Base-by-base conservation (phyloP, 441 rosid genomes). In the Populus trichocarpa region DNA sequence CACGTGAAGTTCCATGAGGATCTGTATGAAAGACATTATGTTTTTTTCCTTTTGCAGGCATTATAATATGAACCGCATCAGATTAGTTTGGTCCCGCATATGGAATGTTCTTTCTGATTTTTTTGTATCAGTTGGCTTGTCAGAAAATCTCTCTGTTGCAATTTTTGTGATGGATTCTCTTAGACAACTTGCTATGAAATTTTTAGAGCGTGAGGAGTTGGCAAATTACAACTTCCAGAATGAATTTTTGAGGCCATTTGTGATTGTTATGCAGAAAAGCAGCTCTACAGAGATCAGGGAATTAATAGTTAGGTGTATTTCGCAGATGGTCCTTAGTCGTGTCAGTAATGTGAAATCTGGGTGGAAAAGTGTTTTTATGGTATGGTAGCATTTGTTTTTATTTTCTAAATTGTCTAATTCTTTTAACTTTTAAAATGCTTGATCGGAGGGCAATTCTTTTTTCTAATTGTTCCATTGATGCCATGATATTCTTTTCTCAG, bases 31-130 rank as follows among this genome's bases (percentile, higher is more conserved):
- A 13, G 57, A 46, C 57, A 46, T 46, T 46, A 14, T 46, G 30
- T 63, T 35, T 28, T 57, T 28, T 5, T 61, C 63, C 40, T 38
- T 46, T 46, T 83, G 83, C 97, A 96, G 99, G 90, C 99, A 94
- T 87, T 96, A 94, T 87, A 96, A 96, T 88, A 96, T 96, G 99
- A 92, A 90, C 83, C 93, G 98, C 81, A 96, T 96, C 89, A 90
- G 98, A 92, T 86, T 96, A 83, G 99, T 96, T 78, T 96, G 99
- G 99, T 89, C 96, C 42, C 93, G 94, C 78, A 94, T 96, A 80
- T 96, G 99, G 99, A 92, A 84, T 86, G 93, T 94, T 83, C 98
- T 96, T 63, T 94, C 99, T n/a, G 96, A 96, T 83, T 96, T 96
- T 85, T 96, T 94, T 84, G 99, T 96, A 74, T 89, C 97, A 50